phyloP scores from a whole-genome alignment of 345 rosid genomes.

The Arabis alpina region DNA sequence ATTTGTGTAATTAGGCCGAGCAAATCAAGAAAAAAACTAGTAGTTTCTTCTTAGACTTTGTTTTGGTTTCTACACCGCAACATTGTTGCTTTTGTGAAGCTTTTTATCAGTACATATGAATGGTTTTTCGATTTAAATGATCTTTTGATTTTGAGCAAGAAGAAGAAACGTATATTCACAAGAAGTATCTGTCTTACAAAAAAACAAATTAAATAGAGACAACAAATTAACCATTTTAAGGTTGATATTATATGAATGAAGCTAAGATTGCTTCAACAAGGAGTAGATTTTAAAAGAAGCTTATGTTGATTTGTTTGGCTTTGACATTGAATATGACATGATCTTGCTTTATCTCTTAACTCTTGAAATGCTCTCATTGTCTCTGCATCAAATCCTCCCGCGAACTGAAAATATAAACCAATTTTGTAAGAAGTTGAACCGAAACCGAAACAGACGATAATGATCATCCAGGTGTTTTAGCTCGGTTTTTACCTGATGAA shows the following conservation, averaged over 20 bases:
- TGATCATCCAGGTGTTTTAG: constrained; percentile 7
- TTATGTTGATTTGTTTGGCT: constrained; percentile 69
- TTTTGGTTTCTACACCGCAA: not conserved
- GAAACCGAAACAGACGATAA: not conserved
- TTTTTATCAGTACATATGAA: constrained; percentile 26
- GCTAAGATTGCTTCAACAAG: constrained; percentile 75
- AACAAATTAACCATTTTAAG: not conserved
- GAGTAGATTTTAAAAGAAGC: constrained; percentile 59
- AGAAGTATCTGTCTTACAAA: constrained; percentile 13
- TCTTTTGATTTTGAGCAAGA: constrained; percentile 8
- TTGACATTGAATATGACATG: constrained; percentile 74
- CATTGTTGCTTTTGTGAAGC: constrained; percentile 13
- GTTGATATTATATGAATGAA: constrained; percentile 35
- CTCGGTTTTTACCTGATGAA: constrained; percentile 74
- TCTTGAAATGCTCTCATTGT: constrained; percentile 97
- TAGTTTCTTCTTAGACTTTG: too few relatives aligned
- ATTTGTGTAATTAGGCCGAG: constrained; percentile 26
- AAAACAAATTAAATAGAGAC: constrained; percentile 38
- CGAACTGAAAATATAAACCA: constrained; percentile 56
- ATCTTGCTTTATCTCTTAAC: constrained; percentile 87
- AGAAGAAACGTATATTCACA: constrained; percentile 34
- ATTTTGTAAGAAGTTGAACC: not conserved
- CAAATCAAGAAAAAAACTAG: not conserved
- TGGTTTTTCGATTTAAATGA: constrained; percentile 28
- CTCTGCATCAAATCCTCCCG: constrained; percentile 94